Base-by-base conservation (phyloP, 192 early-diverging fungal species). In the Piromyces finnis region DNA sequence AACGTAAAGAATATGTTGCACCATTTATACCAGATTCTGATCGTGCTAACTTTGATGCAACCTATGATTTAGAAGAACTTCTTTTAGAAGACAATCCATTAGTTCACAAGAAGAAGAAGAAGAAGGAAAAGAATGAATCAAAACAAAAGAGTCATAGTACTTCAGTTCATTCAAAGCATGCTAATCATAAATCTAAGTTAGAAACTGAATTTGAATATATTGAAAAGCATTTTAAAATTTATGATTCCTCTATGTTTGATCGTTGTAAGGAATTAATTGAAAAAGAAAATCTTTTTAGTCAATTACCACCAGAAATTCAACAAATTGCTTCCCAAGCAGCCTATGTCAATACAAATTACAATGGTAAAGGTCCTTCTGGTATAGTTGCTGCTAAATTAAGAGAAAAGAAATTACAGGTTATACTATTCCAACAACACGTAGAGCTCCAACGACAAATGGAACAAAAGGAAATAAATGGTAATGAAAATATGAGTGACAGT, bases 31-130 rank as follows among this genome's bases (percentile, higher is more conserved):
- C 97, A 59, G 92, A 93, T 85, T 87, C 88, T 79, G 94, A 96
- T 83, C 86, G 90, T 28, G 91, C 94, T 77, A 99, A 99, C 83
- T 98, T 97, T 85, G 97, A 99, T 87, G 94, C 94, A 13, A 94
- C 95, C 27, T 92, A 97, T 83, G 97, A 99, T 77, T 85, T 99
- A 28, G 96, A 99, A 80, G 97, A 99, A 82, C 89, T 98, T 29
- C 85, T 99, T 39, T 87, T 99, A n/a, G 96, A 99, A 83, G 97
- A 97, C 30, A 95, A 97, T 78, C 97, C 96, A 0, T 88, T 99
- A 27, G 92, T 94, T 32, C 92, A 90, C 29, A 92, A 90, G 81
- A 91, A 91, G 51, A 88, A 90, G 17, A 88, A 89, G 83, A 89
- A 86, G 51, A 68, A 68, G 26, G 51, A 68, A 26, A 68, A 68